These are phyloP conservation scores for Pyrenophora graminea DNA, from an alignment of 2,329 filamentous ascomycete species.

Conservation along the genomic window DNA sequence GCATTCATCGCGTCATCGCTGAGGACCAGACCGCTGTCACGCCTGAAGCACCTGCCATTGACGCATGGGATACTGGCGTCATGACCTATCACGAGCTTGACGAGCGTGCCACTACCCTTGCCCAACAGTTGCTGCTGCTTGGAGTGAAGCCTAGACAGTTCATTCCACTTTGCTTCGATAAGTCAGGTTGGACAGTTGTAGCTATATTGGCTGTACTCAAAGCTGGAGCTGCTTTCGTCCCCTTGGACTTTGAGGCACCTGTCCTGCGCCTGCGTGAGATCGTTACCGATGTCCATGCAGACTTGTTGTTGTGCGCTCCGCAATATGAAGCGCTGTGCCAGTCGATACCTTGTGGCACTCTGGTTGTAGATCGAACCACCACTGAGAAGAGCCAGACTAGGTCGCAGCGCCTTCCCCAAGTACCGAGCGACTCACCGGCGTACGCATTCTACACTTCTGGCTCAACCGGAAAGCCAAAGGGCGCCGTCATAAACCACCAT, in stretches of 20 bases:
- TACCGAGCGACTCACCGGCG: constrained; percentile 56
- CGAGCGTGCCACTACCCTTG: constrained; percentile 30
- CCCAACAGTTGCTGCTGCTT: constrained; percentile 26
- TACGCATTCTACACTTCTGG: constrained; percentile 66
- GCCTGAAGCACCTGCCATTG: constrained; percentile 30
- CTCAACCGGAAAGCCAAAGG: constrained; percentile 62
- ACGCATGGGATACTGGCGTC: constrained; percentile 35
- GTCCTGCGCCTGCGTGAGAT: constrained; percentile 45
- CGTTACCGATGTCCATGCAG: constrained; percentile 35
- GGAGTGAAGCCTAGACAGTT: constrained; percentile 33
- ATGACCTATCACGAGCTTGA: constrained; percentile 39
- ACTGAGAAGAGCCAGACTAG: constrained; percentile 42
- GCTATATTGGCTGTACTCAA: constrained; percentile 46
- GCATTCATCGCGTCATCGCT: constrained; percentile 36
- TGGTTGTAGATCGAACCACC: constrained; percentile 47
- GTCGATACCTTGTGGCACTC: constrained; percentile 32
- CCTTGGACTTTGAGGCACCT: constrained; percentile 45
- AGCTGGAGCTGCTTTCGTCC: constrained; percentile 43
- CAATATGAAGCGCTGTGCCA: constrained; percentile 29
- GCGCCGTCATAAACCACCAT: constrained; percentile 65
- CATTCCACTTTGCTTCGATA: constrained; percentile 45
- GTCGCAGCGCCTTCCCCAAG: constrained; percentile 36
- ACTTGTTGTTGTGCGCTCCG: constrained; percentile 34
- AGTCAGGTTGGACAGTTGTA: constrained; percentile 41
- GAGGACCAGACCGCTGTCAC: constrained; percentile 26